These are phyloP conservation scores for Trichosporon sp. DNA, from an alignment of 1,284 basidiomycete species.

Conservation along the genomic window DNA sequence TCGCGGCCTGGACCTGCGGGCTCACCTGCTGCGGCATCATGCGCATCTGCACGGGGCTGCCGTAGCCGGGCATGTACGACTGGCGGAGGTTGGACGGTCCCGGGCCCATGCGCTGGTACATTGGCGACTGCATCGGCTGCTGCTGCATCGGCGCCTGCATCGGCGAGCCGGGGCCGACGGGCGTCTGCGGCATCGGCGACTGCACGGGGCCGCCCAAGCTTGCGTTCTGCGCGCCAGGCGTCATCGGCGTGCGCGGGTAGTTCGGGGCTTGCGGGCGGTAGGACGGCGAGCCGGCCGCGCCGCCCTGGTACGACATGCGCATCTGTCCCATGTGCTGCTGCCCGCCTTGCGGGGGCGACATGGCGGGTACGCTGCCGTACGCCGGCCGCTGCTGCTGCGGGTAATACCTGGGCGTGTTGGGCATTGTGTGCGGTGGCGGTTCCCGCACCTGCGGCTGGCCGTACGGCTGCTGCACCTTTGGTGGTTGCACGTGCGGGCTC, in stretches of 20 bases:
- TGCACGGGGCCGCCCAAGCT: neutral
- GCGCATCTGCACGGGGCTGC: constrained; percentile 18
- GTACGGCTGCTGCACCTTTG: constrained; percentile 23
- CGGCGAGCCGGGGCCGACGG: constrained; percentile 8
- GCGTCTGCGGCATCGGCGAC: constrained; percentile 13
- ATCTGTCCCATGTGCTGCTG: constrained; percentile 19
- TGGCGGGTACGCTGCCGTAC: neutral
- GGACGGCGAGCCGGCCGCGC: constrained; percentile 4
- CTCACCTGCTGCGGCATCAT: constrained; percentile 21
- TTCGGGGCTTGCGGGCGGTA: constrained; percentile 7
- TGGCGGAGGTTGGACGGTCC: constrained; percentile 30
- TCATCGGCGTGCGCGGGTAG: constrained; percentile 6
- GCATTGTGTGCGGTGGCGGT: constrained; percentile 31
- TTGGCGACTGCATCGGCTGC: constrained; percentile 2
- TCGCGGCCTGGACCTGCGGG: constrained; percentile 16
- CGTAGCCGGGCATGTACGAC: constrained; percentile 20
- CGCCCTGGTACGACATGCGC: constrained; percentile 1
- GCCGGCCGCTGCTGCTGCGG: constrained; percentile 16
- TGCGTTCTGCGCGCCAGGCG: constrained; percentile 7
- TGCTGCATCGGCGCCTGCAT: constrained; percentile 10
- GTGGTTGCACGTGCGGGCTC: constrained; percentile 23
- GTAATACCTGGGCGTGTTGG: constrained; percentile 20
- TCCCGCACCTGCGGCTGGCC: constrained; percentile 27
- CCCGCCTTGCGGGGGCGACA: constrained; percentile 7
- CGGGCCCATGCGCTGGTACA: constrained; percentile 15